Evolutionary conservation across 805 yeast species (phyloP), one percentile per base, ranked within the genome.

Genomic region (Yamadazyma tumulicola): DNA sequence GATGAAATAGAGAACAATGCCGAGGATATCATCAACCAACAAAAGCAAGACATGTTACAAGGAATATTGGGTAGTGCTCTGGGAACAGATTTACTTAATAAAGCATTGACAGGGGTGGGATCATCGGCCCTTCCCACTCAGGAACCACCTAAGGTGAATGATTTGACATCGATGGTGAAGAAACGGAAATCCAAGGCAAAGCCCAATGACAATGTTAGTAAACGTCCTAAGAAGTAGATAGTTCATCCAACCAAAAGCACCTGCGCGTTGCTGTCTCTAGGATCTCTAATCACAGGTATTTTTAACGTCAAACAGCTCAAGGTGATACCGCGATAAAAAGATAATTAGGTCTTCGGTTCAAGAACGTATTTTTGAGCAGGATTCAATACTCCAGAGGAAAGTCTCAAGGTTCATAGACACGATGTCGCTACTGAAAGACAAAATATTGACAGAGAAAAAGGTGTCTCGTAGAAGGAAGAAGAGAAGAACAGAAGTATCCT

Each of bases 401-500:
- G n/a, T n/a, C n/a, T n/a, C n/a, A n/a, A n/a, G n/a, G n/a, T n/a
- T n/a, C n/a, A n/a, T n/a, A n/a, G n/a, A n/a, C n/a, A n/a, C n/a
- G n/a, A n/a, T n/a, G n/a, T n/a, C n/a, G n/a, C n/a, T n/a, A n/a
- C n/a, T n/a, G n/a, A n/a, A n/a, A n/a, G n/a, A n/a, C n/a, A n/a
- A n/a, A n/a, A n/a, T n/a, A n/a, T n/a, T n/a, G n/a, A n/a, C n/a
- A 7, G 32, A 34, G 5, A 36, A 22, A 19, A 27, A 32, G 16
- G 15, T 22, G 15, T 27, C 37, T 43, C 69, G 85, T 48, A 74
- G 85, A 43, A 69, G 81, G 51, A 81, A 81, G 73, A 82, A 81
- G 76, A 79, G 88, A 75, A 81, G 89, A 78, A 82, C 91, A 0
- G 86, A 81, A 33, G 87, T 80, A 45, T 75, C 79, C 19, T 79